Conservation (phyloP, 106 monocot genomes). For the Dendrobium catenatum region DNA sequence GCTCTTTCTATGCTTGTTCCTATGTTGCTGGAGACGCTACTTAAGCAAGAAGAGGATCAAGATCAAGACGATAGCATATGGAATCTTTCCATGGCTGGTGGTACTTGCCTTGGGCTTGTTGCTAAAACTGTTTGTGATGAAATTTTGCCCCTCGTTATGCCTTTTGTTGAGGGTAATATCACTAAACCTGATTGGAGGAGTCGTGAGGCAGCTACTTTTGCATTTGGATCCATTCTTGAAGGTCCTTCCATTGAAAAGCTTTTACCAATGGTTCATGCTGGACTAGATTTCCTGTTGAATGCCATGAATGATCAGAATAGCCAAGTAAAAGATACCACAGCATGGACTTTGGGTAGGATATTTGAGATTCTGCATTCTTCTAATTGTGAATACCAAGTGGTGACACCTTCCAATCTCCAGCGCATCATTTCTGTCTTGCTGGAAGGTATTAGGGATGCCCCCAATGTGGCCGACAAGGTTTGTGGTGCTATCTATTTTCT, state of each 20-base stretch:
- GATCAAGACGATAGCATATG: constrained; percentile 25
- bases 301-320: constrained; percentile 24
- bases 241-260: constrained; percentile 24
- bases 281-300: constrained; percentile 17
- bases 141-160: constrained; percentile 21
- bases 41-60: constrained; percentile 27
- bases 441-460: constrained; percentile 13
- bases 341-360: constrained; percentile 28
- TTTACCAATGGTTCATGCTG: constrained; percentile 15
- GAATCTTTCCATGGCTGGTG: constrained; percentile 29
- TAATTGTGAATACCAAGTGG: constrained; percentile 6
- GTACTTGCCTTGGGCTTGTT: constrained; percentile 22
- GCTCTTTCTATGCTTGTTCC: constrained; percentile 19
- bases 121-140: constrained; percentile 20
- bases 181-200: constrained; percentile 20
- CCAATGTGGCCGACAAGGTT: constrained; percentile 24
- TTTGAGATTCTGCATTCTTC: constrained; percentile 25
- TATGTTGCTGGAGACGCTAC: constrained; percentile 24
- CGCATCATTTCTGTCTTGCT: constrained; percentile 19
- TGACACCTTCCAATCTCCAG: constrained; percentile 14
- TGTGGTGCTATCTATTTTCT: constrained; percentile 25
- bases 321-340: constrained; percentile 28
- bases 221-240: constrained; percentile 27
- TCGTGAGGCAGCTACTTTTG: constrained; percentile 25
- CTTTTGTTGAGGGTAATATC: constrained; percentile 23